Percentiles rank a stretch among this genome's conserved stretches.
These are phyloP conservation scores for Suillus subaureus DNA, from an alignment of 768 basidiomycete genomes.

Conservation along the genomic window DNA sequence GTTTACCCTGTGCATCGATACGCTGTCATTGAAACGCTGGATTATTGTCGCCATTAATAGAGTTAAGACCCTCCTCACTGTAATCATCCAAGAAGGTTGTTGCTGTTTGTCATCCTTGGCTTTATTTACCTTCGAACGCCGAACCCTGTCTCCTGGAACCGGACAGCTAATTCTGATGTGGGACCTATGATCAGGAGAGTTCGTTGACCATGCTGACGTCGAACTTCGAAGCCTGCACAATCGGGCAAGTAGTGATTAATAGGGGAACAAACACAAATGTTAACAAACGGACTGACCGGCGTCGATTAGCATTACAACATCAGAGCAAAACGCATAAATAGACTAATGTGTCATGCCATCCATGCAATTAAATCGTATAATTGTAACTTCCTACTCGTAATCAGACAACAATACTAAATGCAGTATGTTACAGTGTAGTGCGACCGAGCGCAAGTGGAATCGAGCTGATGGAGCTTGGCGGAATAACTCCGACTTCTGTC, in stretches of 20 bases:
- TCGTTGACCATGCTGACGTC: neutral
- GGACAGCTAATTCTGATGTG: neutral
- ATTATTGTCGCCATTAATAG: too few relatives aligned
- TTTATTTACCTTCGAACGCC: neutral
- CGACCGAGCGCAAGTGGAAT: constrained; percentile 66
- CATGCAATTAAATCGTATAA: constrained; percentile 1
- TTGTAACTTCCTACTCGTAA: neutral
- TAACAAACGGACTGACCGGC: neutral
- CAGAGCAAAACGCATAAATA: neutral
- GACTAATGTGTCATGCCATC: neutral
- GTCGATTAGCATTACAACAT: neutral
- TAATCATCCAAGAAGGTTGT: neutral
- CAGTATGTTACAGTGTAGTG: constrained; percentile 11
- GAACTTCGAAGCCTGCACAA: neutral
- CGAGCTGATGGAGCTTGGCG: constrained; percentile 86
- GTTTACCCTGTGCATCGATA: neutral
- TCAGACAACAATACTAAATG: neutral
- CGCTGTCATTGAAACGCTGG: neutral
- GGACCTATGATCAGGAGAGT: neutral
- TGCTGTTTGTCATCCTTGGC: neutral
- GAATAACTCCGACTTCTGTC: constrained; percentile 95
- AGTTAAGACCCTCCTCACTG: neutral
- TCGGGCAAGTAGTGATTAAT: neutral
- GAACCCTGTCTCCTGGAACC: neutral
- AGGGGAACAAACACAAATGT: neutral